Evolutionary conservation across 2,329 filamentous ascomycete genomes (phyloP).

Genomic region (Stromatinia cepivora): DNA sequence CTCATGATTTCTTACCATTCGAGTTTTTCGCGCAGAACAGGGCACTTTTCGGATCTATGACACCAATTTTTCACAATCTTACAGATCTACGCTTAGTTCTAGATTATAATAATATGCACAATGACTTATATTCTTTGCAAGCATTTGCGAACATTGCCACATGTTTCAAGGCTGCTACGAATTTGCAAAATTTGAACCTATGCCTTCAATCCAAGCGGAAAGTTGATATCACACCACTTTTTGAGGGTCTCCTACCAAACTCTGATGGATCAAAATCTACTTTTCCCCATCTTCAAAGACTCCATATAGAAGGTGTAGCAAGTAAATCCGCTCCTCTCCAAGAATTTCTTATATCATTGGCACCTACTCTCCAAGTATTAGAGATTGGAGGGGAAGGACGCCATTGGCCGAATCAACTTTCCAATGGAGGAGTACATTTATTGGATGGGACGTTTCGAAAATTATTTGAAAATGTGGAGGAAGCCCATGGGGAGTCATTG

Average conservation of each 20-base stretch:
- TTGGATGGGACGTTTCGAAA: constrained; percentile 48
- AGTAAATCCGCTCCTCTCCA: not conserved
- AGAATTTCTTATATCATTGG: not conserved
- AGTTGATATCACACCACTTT: constrained; percentile 8
- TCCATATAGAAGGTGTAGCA: constrained; percentile 13
- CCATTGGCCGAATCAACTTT: constrained; percentile 44
- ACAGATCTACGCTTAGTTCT: constrained; percentile 29
- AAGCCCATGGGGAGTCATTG: constrained; percentile 42
- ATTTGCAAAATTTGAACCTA: constrained; percentile 28
- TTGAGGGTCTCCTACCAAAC: not conserved
- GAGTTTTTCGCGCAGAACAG: constrained; percentile 37
- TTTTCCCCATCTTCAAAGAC: not conserved
- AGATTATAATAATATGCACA: constrained; percentile 29
- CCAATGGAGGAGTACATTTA: constrained; percentile 49
- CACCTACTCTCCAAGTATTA: constrained; percentile 44
- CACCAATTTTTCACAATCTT: constrained; percentile 27
- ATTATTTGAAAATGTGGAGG: constrained; percentile 46
- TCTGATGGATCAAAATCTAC: not conserved
- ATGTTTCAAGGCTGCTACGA: constrained; percentile 27
- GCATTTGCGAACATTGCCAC: constrained; percentile 29
- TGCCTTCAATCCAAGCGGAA: constrained; percentile 29
- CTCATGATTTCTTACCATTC: constrained; percentile 38
- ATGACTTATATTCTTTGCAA: constrained; percentile 19
- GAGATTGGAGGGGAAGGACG: constrained; percentile 49
- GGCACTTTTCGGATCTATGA: constrained; percentile 25